Percentiles rank a stretch among this genome's conserved stretches.
phyloP scores from a whole-genome alignment of 768 basidiomycete species.

The Mycena belliarum region DNA sequence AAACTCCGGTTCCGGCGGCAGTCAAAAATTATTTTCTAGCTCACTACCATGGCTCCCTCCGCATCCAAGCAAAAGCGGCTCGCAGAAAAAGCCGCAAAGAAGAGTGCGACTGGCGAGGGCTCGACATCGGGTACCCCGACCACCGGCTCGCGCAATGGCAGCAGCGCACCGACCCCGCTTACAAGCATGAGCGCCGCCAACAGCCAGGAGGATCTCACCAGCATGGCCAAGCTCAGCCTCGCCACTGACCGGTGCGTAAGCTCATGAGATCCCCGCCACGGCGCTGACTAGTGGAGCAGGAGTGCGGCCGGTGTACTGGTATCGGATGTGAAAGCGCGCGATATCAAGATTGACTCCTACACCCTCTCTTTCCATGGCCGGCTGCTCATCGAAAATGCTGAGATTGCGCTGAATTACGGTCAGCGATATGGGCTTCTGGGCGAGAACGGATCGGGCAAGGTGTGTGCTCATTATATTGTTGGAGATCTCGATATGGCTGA shows the following conservation, averaged over 20 bases:
- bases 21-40: slow-evolving; percentile 5
- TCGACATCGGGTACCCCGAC: slow-evolving; percentile 61
- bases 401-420: slow-evolving; percentile 83
- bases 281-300: slow-evolving; percentile 40
- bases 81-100: slow-evolving; percentile 90
- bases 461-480: slow-evolving; percentile 38
- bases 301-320: slow-evolving; percentile 90
- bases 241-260: slow-evolving; percentile 81
- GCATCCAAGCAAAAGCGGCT: slow-evolving; percentile 91
- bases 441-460: slow-evolving; percentile 99
- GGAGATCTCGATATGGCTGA: slow-evolving; percentile 1
- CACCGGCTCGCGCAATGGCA: slow-evolving; percentile 62
- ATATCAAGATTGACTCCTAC: slow-evolving; percentile 96
- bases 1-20: not conserved
- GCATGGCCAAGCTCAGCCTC: slow-evolving; percentile 81
- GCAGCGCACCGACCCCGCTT: slow-evolving; percentile 74
- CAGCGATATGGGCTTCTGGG: slow-evolving; percentile 94
- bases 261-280: not conserved
- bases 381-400: slow-evolving; percentile 65
- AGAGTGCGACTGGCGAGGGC: slow-evolving; percentile 47
- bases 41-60: slow-evolving; percentile 64
- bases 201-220: slow-evolving; percentile 74
- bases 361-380: slow-evolving; percentile 98
- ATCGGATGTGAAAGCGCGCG: slow-evolving; percentile 89
- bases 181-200: slow-evolving; percentile 80